phyloP scores from a whole-genome alignment of 805 yeast species.

The Lipomyces orientalis region DNA sequence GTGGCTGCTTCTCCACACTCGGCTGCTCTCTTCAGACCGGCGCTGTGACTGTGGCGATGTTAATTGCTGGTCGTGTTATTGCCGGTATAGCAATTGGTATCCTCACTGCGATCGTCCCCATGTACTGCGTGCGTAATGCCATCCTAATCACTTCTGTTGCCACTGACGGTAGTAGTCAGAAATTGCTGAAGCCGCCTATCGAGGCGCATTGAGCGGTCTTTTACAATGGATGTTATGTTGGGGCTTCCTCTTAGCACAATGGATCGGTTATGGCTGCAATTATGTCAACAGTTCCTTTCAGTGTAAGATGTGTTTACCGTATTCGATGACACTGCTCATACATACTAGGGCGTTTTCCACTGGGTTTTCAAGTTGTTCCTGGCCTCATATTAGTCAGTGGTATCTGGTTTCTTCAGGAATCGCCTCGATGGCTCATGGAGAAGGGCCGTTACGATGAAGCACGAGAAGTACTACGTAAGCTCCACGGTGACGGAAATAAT shows the following conservation, averaged over 20 bases:
- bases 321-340: no score
- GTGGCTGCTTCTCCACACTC: conserved; percentile 12
- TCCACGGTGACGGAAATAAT: conserved; percentile 1
- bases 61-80: conserved; percentile 38
- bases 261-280: conserved; percentile 52
- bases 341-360: conserved; percentile 58
- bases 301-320: conserved; percentile 43
- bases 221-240: conserved; percentile 44
- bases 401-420: conserved; percentile 55
- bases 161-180: background rate
- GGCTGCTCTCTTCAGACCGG: conserved; percentile 30
- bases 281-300: conserved; percentile 44
- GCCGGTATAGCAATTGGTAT: conserved; percentile 63
- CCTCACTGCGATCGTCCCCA: conserved; percentile 50
- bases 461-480: background rate
- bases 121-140: conserved; percentile 22
- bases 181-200: conserved; percentile 39
- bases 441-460: conserved; percentile 64
- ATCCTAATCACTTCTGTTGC: background rate
- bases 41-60: conserved; percentile 21
- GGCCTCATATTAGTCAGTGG: conserved; percentile 52
- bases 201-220: conserved; percentile 39
- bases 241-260: conserved; percentile 45
- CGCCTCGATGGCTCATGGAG: conserved; percentile 57
- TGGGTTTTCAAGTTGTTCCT: conserved; percentile 56